Percentiles rank a stretch among this genome's conserved stretches.
Evolutionary conservation across 441 rosid genomes (phyloP).

Genomic region (Arabidopsis lyrata): DNA sequence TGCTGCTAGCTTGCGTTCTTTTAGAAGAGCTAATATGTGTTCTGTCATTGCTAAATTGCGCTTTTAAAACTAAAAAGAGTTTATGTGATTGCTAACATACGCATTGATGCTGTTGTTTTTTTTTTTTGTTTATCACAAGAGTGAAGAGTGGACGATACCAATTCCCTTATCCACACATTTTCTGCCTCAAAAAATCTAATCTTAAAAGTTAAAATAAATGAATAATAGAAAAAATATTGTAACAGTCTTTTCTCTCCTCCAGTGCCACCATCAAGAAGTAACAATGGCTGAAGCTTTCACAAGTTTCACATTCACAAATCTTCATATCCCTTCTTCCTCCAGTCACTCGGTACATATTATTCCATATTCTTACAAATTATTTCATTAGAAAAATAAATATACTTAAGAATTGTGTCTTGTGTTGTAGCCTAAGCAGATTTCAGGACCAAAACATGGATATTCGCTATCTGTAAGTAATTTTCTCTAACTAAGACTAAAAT

Average conservation of each 20-base stretch:
- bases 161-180: slow-evolving; percentile 58
- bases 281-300: slow-evolving; percentile 61
- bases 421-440: slow-evolving; percentile 53
- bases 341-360: slow-evolving; percentile 31
- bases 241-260: background rate
- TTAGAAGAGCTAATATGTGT: too few relatives aligned
- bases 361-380: background rate
- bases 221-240: background rate
- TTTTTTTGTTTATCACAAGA: slow-evolving; percentile 5
- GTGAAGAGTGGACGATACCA: slow-evolving; percentile 49
- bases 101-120: slow-evolving; percentile 1
- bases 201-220: background rate
- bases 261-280: slow-evolving; percentile 28
- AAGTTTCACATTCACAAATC: slow-evolving; percentile 54
- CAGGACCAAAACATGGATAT: slow-evolving; percentile 46
- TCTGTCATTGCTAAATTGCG: background rate
- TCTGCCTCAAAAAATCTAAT: slow-evolving; percentile 6
- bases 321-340: slow-evolving; percentile 44
- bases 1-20: too few relatives aligned
- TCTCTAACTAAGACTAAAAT: background rate
- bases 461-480: slow-evolving; percentile 46
- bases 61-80: background rate
- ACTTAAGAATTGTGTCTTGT: background rate
- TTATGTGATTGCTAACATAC: slow-evolving; percentile 18
- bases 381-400: background rate